Evolutionary conservation across 768 basidiomycete species (phyloP).

Genomic region (Dacryopinax spathularia): DNA sequence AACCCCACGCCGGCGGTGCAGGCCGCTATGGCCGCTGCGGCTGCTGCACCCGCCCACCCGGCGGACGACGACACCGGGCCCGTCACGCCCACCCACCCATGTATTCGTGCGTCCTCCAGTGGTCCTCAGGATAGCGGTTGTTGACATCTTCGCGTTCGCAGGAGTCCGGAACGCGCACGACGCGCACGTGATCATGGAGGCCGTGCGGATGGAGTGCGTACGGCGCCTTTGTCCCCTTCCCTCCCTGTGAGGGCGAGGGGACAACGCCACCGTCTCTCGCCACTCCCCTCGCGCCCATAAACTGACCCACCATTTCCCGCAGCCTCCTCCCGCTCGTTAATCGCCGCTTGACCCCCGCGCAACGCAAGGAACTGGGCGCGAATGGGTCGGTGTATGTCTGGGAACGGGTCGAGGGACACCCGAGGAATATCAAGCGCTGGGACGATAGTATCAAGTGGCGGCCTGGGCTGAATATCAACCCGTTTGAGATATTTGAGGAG

Average conservation of each 20-base stretch:
- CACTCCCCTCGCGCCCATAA: conserved; percentile 1
- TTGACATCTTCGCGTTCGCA: not conserved
- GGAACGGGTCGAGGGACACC: conserved; percentile 1
- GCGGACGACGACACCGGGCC: not conserved
- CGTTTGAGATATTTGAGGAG: conserved; percentile 1
- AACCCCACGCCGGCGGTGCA: not conserved
- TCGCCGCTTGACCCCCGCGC: not conserved
- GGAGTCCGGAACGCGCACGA: not conserved
- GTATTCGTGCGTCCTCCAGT: not conserved
- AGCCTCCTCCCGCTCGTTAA: conserved; percentile 3
- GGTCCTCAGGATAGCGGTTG: not conserved
- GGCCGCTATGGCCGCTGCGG: not conserved
- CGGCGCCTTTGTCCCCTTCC: no score
- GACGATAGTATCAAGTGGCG: not conserved
- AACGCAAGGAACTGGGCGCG: not conserved
- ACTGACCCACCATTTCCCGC: no score
- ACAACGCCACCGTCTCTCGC: not conserved
- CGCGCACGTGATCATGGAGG: conserved; percentile 4
- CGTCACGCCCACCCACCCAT: not conserved
- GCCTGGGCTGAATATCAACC: not conserved
- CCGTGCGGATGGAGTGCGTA: not conserved
- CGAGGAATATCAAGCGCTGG: not conserved
- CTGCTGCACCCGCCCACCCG: not conserved
- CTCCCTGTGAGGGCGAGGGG: no score
- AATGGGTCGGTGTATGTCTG: not conserved